Percentiles rank a stretch among this genome's conserved stretches.
phyloP scores from a whole-genome alignment of 345 rosid genomes.

The Eutrema yunnanense region DNA sequence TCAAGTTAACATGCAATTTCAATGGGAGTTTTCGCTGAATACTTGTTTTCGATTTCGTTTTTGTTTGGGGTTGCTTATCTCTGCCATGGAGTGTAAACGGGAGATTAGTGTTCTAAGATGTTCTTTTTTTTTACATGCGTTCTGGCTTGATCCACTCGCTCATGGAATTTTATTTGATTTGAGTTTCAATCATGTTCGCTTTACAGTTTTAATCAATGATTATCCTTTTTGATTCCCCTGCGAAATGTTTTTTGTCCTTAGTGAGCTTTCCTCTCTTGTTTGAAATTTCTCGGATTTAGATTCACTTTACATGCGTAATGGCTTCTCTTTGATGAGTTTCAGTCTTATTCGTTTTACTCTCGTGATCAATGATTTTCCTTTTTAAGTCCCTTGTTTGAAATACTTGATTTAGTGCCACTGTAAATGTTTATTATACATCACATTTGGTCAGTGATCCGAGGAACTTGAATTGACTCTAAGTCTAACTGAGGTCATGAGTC shows the following conservation, averaged over 20 bases:
- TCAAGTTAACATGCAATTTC: neutral
- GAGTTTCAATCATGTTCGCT: neutral
- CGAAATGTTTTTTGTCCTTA: neutral
- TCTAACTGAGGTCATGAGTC: neutral
- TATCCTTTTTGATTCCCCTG: neutral
- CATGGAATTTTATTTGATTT: neutral
- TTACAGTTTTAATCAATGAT: neutral
- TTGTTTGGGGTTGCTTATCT: neutral
- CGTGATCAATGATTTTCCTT: neutral
- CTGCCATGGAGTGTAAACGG: neutral
- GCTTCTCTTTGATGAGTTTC: constrained; percentile 1
- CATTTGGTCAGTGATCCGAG: neutral
- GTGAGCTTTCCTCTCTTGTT: neutral
- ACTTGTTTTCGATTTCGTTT: neutral
- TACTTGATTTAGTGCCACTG: neutral
- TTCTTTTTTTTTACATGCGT: neutral
- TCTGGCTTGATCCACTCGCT: constrained; percentile 1
- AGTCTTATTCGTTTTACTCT: neutral
- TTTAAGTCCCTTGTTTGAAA: constrained; percentile 3
- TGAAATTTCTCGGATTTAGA: neutral
- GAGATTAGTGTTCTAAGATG: neutral
- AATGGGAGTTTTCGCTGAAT: neutral
- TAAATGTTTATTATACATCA: neutral
- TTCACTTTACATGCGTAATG: neutral
- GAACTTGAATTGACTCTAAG: too few species aligned